These are phyloP conservation scores for Penicillium robsamsonii DNA, from an alignment of 495 filamentous ascomycete genomes.

Conservation along the genomic window DNA sequence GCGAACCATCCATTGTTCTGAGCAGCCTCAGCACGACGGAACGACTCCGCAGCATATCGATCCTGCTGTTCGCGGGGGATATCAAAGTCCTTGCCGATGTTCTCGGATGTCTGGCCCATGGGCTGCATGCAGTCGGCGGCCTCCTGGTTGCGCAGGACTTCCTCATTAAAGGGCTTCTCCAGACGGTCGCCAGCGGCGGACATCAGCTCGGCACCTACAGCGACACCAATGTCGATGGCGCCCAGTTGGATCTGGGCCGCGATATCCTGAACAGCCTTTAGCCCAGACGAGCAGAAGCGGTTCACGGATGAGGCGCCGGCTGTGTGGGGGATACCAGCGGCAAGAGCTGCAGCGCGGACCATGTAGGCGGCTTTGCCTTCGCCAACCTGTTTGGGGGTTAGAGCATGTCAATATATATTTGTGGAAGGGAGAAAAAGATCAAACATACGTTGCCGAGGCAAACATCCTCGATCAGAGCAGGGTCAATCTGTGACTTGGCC, in stretches of 20 bases:
- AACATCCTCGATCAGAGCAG: conserved; percentile 84
- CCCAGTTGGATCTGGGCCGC: conserved; percentile 81
- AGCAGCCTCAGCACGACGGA: conserved; percentile 78
- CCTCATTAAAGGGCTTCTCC: conserved; percentile 70
- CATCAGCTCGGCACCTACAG: conserved; percentile 89
- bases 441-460: conserved; percentile 80
- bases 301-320: conserved; percentile 76
- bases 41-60: conserved; percentile 80
- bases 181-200: conserved; percentile 64
- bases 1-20: conserved; percentile 93
- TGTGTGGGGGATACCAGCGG: conserved; percentile 92
- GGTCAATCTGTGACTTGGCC: conserved; percentile 73
- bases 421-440: background rate
- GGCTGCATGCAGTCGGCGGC: conserved; percentile 83
- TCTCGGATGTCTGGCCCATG: conserved; percentile 98
- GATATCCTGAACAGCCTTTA: conserved; percentile 92
- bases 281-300: conserved; percentile 94
- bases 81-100: conserved; percentile 88
- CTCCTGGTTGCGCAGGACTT: conserved; percentile 73
- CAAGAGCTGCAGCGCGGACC: conserved; percentile 80
- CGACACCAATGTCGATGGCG: conserved; percentile 82
- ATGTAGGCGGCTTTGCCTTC: conserved; percentile 88
- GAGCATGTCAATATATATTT: background rate
- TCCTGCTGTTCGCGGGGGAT: conserved; percentile 80
- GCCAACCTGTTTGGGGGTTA: conserved; percentile 60